Percentiles rank a stretch among this genome's conserved stretches.
phyloP scores from a whole-genome alignment of 108 stramenopile species.

The Conticribra guillardii region DNA sequence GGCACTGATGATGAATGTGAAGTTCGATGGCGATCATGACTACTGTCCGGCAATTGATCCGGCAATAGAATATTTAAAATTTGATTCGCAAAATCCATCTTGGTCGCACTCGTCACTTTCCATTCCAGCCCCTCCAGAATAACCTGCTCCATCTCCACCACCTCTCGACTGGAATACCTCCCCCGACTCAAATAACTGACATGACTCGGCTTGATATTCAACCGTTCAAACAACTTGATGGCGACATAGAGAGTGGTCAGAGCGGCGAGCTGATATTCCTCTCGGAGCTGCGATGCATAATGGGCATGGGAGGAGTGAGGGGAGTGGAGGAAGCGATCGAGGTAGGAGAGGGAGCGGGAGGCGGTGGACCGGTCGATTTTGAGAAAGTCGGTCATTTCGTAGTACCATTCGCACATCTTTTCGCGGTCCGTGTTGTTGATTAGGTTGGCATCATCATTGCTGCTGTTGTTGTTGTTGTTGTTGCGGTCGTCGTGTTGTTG shows the following conservation, averaged over 20 bases:
- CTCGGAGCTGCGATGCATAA: conserved; percentile 2
- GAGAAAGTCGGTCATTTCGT: conserved; percentile 52
- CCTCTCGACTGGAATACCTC: conserved; percentile 34
- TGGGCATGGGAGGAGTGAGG: conserved; percentile 10
- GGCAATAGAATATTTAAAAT: conserved; percentile 32
- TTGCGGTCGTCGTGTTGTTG: background rate
- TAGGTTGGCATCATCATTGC: background rate
- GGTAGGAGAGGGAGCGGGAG: conserved; percentile 37
- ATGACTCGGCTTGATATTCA: conserved; percentile 43
- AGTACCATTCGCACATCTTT: conserved; percentile 55
- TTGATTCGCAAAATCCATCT: conserved; percentile 38
- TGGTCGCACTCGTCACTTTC: conserved; percentile 34
- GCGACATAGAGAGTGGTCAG: conserved; percentile 43
- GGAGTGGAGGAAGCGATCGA: conserved; percentile 49
- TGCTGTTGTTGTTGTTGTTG: background rate
- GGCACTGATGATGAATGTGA: too few relatives aligned
- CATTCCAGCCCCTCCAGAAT: conserved; percentile 38
- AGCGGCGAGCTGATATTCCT: conserved; percentile 47
- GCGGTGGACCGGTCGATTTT: conserved; percentile 38
- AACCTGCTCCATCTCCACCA: conserved; percentile 38
- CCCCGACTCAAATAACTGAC: conserved; percentile 48
- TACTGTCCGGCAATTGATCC: too few relatives aligned
- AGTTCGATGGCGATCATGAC: too few relatives aligned
- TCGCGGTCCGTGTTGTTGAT: conserved; percentile 37
- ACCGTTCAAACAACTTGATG: conserved; percentile 44